Evolutionary conservation across 441 rosid genomes (phyloP), one percentile per base, ranked within the genome.

Genomic region (Melastoma candidum): DNA sequence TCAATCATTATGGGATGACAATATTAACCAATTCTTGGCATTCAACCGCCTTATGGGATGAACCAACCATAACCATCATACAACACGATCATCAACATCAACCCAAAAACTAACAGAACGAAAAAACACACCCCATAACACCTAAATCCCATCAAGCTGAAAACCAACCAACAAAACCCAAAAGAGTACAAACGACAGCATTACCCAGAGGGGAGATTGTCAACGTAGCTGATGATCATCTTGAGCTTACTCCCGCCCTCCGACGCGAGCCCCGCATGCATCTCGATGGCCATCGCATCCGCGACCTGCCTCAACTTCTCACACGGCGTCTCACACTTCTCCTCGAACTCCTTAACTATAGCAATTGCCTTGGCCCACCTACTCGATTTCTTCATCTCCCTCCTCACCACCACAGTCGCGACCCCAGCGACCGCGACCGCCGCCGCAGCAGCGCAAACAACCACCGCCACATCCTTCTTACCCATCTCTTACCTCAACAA

Each of bases 181-280:
- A 32, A n/a, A 26, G 17, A 1, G 36, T 17, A 17, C 22, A 17
- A 14, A 26, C n/a, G 36, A 14, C 24, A 26, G 4, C 46, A 10
- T 24, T 17, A 81, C 87, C 87, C 87, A 58, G 77, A 66, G 39
- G 87, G 87, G 56, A 81, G 81, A 67, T 73, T 77, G 60, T 77
- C 83, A 41, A 82, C 88, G 26, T 68, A 75, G 78, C 75, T 79
- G 65, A 82, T 82, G 67, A 79, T 59, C 85, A 82, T 82, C 63
- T 79, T 79, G 52, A 82, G 82, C 56, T 82, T 78, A 68, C 81
- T 73, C 26, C 84, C 84, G 57, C 81, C 83, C 58, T 82, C 88
- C 8, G 84, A 79, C 48, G 81, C 85, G 49, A 82, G 83, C 44
- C 85, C 88, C 5, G 83, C 83, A 43, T 78, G 78, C 88, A 82